Evolutionary conservation across 352 stramenopile species (phyloP), one percentile per base, ranked within the genome.

Genomic region (Pythium monospermum): DNA sequence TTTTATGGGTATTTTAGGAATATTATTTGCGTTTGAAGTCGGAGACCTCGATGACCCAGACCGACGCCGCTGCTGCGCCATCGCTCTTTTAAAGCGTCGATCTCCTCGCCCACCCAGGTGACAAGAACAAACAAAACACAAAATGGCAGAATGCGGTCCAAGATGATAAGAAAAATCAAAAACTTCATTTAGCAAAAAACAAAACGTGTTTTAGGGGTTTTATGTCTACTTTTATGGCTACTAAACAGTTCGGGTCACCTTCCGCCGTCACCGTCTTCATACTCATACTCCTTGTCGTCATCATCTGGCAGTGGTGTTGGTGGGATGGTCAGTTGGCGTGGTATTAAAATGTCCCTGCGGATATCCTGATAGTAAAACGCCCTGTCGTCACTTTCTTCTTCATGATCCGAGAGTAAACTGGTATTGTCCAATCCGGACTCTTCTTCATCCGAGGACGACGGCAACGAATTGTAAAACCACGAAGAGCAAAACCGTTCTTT

Each of bases 11-110:
- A 42, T 41, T 25, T 23, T 47, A 87, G 76, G 78, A 90, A 35
- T 83, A 73, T 35, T 90, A 90, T 70, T 59, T 90, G 32, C 82
- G 79, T 40, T 61, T 86, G 22, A 90, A 90, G 73, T 50, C 69
- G 53, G 68, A 86, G 28, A 59, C 65, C 32, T 57, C 27, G n/a
- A 42, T 48, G 2, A 25, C 64, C 38, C 47, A 66, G 65, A 25
- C 30, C 53, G 26, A 55, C 57, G 49, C 59, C 31, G 64, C 63
- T 40, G 49, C 68, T 8, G 79, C 78, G 38, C 73, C 78, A 10
- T 90, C 78, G 37, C 72, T 87, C 18, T 90, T 90, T 46, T 90
- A 82, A 83, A 23, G 25, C 43, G 11, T 35, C n/a, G n/a, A n/a
- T n/a, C n/a, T n/a, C n/a, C n/a, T n/a, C n/a, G n/a, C n/a, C n/a